Percentiles rank a stretch among this genome's conserved stretches.
Conservation (phyloP, 2,329 filamentous ascomycete species). For the Chaetomiaceae sp. region DNA sequence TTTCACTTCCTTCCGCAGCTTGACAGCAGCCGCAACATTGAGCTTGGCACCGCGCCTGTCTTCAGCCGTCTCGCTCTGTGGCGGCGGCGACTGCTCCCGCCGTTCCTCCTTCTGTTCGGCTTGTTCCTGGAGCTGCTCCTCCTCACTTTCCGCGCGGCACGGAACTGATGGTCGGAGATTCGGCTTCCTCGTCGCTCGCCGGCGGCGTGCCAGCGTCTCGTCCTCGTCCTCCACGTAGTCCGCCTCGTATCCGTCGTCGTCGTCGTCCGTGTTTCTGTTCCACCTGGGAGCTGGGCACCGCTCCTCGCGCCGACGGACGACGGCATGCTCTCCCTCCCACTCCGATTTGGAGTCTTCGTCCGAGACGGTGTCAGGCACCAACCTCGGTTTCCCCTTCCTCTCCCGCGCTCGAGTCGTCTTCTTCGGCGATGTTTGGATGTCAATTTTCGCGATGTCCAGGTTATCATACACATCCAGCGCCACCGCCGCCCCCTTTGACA, state of each 20-base stretch:
- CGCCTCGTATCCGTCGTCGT: conserved; percentile 1
- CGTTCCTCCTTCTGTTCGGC: background rate
- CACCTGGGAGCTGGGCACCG: background rate
- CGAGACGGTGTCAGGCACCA: conserved; percentile 6
- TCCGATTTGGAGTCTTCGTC: background rate
- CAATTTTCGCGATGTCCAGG: background rate
- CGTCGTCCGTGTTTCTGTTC: background rate
- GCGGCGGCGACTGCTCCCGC: background rate
- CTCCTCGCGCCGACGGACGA: background rate
- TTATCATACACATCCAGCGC: background rate
- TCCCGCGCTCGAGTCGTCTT: conserved; percentile 4
- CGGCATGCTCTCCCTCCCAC: background rate
- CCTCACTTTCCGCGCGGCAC: background rate
- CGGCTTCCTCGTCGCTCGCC: background rate
- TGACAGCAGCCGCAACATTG: conserved; percentile 27
- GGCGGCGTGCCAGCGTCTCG: background rate
- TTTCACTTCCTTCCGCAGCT: conserved; percentile 30
- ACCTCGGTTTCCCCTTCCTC: conserved; percentile 1
- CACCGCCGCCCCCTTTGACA: background rate
- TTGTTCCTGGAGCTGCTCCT: background rate
- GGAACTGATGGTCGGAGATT: conserved; percentile 17
- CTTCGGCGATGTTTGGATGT: background rate
- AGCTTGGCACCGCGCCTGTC: conserved; percentile 11
- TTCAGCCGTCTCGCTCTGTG: background rate
- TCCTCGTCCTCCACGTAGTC: conserved; percentile 2